These are phyloP conservation scores for Grosmannia clavigera DNA, from an alignment of 2,329 filamentous ascomycete genomes.

Conservation along the genomic window DNA sequence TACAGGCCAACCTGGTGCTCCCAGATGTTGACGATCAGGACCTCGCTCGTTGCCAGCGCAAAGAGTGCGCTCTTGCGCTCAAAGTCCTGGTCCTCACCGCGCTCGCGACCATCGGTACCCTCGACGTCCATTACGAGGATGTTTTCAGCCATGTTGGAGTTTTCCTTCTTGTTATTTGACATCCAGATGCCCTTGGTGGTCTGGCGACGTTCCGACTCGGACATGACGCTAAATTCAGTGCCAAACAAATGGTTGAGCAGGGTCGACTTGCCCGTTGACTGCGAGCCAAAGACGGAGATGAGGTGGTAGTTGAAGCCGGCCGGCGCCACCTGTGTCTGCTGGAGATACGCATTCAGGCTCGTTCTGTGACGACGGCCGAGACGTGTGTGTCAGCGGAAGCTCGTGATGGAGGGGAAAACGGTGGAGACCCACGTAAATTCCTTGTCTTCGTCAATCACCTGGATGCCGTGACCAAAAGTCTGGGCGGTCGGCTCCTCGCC, in stretches of 20 bases:
- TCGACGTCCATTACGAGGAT: conserved; percentile 99
- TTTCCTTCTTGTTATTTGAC: conserved; percentile 79
- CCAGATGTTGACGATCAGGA: conserved; percentile 98
- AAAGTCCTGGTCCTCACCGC: conserved; percentile 97
- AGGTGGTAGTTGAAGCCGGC: conserved; percentile 98
- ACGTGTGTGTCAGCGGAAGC: neutral
- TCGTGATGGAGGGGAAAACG: neutral
- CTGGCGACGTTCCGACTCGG: conserved; percentile 83
- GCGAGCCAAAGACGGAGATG: conserved; percentile 96
- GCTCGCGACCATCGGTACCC: conserved; percentile 89
- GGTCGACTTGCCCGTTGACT: conserved; percentile 97
- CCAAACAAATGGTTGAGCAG: conserved; percentile 92
- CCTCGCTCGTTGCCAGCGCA: conserved; percentile 92
- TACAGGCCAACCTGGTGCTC: conserved; percentile 97
- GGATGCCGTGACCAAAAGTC: conserved; percentile 84
- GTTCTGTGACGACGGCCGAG: conserved; percentile 34
- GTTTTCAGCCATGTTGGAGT: conserved; percentile 76
- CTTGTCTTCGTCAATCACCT: conserved; percentile 94
- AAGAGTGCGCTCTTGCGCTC: conserved; percentile 97
- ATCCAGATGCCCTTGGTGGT: conserved; percentile 99
- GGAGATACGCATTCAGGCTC: conserved; percentile 71
- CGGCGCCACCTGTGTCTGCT: conserved; percentile 64
- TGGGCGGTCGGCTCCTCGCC: conserved; percentile 51
- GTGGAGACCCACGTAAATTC: conserved; percentile 68
- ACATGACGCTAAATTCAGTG: conserved; percentile 96